Conservation (phyloP, 306 rosid species). For the Lablab purpureus region DNA sequence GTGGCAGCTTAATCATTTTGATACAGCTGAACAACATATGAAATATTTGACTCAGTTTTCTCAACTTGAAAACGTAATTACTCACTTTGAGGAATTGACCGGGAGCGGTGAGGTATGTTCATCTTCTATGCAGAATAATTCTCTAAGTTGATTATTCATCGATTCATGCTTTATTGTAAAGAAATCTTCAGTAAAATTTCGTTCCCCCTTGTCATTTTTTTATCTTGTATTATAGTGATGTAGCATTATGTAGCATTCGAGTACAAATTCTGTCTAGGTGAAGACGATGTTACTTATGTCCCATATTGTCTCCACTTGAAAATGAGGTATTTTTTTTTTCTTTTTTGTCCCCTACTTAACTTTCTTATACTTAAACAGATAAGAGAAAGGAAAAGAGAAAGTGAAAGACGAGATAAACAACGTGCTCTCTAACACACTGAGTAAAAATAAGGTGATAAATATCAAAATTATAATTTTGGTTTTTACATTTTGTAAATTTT, state of each 20-base stretch:
- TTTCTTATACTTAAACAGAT: neutral
- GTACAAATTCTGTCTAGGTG: slow-evolving; percentile 5
- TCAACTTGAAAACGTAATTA: slow-evolving; percentile 71
- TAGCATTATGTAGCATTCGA: slow-evolving; percentile 13
- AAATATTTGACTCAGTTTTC: slow-evolving; percentile 69
- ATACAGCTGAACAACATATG: slow-evolving; percentile 56
- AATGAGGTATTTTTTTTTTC: neutral
- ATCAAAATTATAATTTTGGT: no score
- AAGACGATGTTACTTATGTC: neutral
- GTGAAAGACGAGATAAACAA: neutral
- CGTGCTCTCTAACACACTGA: neutral
- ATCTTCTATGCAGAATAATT: slow-evolving; percentile 34
- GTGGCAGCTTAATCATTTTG: slow-evolving; percentile 66
- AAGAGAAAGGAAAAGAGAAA: neutral
- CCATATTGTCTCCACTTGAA: neutral
- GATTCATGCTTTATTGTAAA: slow-evolving; percentile 14
- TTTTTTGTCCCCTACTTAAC: neutral
- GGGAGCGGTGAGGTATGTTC: slow-evolving; percentile 48
- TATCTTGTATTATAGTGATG: neutral
- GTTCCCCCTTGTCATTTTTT: neutral
- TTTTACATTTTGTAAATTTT: no score
- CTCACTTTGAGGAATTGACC: slow-evolving; percentile 68
- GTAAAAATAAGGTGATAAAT: neutral
- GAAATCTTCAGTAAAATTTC: slow-evolving; percentile 23
- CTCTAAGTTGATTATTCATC: slow-evolving; percentile 31